Conservation (phyloP, 1,284 basidiomycete genomes). For the Cutaneotrichosporon sp. region DNA sequence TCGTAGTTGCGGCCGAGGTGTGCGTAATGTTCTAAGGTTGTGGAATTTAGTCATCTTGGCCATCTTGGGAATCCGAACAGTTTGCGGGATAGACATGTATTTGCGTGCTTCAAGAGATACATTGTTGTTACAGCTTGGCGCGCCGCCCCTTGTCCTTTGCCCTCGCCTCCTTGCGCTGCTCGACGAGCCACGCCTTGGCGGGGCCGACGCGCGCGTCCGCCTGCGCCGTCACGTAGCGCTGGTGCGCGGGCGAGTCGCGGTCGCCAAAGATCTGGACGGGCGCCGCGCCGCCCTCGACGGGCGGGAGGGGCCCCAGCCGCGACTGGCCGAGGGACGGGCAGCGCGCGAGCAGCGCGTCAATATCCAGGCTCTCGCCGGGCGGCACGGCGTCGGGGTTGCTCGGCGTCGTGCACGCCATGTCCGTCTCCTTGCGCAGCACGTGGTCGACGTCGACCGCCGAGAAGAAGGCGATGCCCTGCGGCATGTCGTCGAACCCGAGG, state of each 20-base stretch:
- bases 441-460: constrained; percentile 93
- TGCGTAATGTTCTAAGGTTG: constrained; percentile 52
- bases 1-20: constrained; percentile 54
- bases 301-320: neutral
- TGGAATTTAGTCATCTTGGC: neutral
- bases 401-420: constrained; percentile 93
- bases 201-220: constrained; percentile 16
- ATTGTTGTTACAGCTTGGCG: neutral
- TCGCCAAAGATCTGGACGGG: constrained; percentile 39
- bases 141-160: too few relatives aligned
- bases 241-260: constrained; percentile 31
- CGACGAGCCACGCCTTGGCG: constrained; percentile 32
- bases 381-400: constrained; percentile 81
- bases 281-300: constrained; percentile 17
- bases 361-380: constrained; percentile 81
- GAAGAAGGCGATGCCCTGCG: constrained; percentile 94
- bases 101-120: too few relatives aligned
- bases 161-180: neutral
- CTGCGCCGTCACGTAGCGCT: constrained; percentile 40
- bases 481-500: constrained; percentile 93
- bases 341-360: constrained; percentile 61
- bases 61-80: too few relatives aligned
- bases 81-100: too few relatives aligned
- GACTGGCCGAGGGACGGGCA: neutral
- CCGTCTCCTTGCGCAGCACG: constrained; percentile 92